Base-by-base conservation (phyloP, 805 yeast species). In the Ogataea nonfermentans region DNA sequence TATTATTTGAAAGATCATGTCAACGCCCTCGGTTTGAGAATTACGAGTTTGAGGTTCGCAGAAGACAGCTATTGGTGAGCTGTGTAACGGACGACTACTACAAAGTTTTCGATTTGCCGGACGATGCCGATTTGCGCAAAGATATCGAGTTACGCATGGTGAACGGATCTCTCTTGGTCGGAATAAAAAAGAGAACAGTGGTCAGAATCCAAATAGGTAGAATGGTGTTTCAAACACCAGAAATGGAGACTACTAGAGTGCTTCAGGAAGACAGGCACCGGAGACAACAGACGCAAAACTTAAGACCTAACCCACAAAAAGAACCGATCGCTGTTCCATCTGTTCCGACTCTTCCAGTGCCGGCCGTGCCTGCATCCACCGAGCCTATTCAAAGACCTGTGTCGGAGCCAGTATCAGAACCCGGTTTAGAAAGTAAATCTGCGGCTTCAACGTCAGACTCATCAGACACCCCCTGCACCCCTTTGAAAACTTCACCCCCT, bases 1-100 rank as follows among this genome's bases (percentile, higher is more conserved):
- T 60, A 16, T 23, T 55, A 2, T 27, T 60, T 6, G 52, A 46
- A 15, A 55, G 56, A 16, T n/a, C 29, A 6, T 44, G 36, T 26
- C 30, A 41, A 24, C 13, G 33, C n/a, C 42, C 42, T 6, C 17
- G 11, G 2, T 59, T 59, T 31, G 29, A 41, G 14, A 52, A 48
- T 19, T 61, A 59, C 32, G 43, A 55, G 31, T 29, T 61, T 12
- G 48, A 43, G 17, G 42, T 57, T n/a, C 24, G 43, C 6, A 48
- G 41, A 1, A 35, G 43, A 6, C 31, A 42, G 16, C 37, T 61
- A 9, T 12, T 42, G 4, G 47, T 61, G 20, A 47, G 44, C 20
- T 57, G 61, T 2, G 28, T 33, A 2, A 32, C 13, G 9, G 65
- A 61, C 30, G 34, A 44, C 12, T 59, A 42, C 27, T 46, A 32